These are phyloP conservation scores for Zygosaccharomyces kombuchaensis DNA, from an alignment of 805 yeast species.

Conservation along the genomic window DNA sequence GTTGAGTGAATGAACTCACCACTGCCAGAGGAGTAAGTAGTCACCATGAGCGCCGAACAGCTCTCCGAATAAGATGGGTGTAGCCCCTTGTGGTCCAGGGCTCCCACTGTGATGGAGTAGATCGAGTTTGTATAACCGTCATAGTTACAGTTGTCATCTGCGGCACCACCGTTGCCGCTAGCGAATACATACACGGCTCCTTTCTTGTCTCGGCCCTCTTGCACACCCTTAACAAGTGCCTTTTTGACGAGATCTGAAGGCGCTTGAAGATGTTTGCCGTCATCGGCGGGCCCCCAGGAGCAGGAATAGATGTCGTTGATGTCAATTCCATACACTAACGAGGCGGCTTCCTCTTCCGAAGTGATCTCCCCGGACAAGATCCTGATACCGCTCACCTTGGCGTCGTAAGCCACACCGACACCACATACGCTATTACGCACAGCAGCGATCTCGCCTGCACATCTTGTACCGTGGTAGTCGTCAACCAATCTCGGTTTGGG, in stretches of 20 bases:
- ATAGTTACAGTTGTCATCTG: conserved; percentile 87
- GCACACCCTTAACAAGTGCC: conserved; percentile 80
- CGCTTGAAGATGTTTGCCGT: conserved; percentile 80
- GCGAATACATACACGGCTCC: conserved; percentile 95
- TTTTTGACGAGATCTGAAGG: conserved; percentile 76
- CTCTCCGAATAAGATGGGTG: conserved; percentile 91
- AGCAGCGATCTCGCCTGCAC: conserved; percentile 96
- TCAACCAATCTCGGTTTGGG: conserved; percentile 79
- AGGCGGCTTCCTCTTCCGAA: conserved; percentile 85
- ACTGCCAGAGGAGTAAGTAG: conserved; percentile 88
- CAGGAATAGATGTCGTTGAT: conserved; percentile 92
- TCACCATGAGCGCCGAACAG: conserved; percentile 92
- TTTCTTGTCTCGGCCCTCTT: conserved; percentile 71
- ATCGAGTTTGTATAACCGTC: conserved; percentile 97
- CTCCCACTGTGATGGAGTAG: conserved; percentile 91
- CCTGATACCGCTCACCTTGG: conserved; percentile 85
- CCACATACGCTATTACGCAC: conserved; percentile 88
- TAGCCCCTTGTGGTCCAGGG: conserved; percentile 78
- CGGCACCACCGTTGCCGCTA: conserved; percentile 84
- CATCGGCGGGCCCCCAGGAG: conserved; percentile 98
- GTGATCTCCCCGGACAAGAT: conserved; percentile 78
- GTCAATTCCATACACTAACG: conserved; percentile 74
- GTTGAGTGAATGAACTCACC: conserved; percentile 88
- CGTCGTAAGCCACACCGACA: conserved; percentile 89
- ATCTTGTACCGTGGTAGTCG: conserved; percentile 94